Evolutionary conservation across 2,329 filamentous ascomycete genomes (phyloP).

Genomic region (Nemania sp.): DNA sequence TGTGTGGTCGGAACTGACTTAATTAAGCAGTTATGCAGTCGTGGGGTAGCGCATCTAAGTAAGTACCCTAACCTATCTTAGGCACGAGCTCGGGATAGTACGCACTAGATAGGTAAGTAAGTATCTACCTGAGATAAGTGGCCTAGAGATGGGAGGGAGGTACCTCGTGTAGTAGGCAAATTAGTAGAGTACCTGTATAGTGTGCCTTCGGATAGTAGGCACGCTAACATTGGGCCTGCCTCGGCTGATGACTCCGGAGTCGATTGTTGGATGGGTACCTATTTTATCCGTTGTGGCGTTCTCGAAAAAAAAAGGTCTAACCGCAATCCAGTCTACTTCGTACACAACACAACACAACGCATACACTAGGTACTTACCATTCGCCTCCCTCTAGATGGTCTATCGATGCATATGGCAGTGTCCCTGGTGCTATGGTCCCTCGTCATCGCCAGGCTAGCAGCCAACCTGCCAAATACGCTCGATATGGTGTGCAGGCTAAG

Average conservation of each 20-base stretch:
- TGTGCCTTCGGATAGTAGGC: no score
- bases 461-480: constrained; percentile 18
- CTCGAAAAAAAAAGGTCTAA: constrained; percentile 14
- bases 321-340: constrained; percentile 1
- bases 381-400: background rate
- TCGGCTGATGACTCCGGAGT: constrained; percentile 16
- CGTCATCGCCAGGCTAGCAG: constrained; percentile 1
- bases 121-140: no score
- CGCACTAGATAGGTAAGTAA: no score
- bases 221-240: constrained; percentile 2
- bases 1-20: no score
- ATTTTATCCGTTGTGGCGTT: constrained; percentile 19
- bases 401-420: constrained; percentile 7
- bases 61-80: no score
- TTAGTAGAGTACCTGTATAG: no score
- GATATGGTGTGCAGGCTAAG: constrained; percentile 10
- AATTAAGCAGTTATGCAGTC: no score
- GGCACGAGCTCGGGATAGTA: no score
- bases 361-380: constrained; percentile 19
- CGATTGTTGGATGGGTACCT: background rate
- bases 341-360: no score
- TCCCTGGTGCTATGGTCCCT: background rate
- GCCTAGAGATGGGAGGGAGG: no score
- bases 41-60: no score
- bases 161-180: no score